These are phyloP conservation scores for Globisporangium cystogenes DNA, from an alignment of 352 stramenopile species.

Conservation along the genomic window DNA sequence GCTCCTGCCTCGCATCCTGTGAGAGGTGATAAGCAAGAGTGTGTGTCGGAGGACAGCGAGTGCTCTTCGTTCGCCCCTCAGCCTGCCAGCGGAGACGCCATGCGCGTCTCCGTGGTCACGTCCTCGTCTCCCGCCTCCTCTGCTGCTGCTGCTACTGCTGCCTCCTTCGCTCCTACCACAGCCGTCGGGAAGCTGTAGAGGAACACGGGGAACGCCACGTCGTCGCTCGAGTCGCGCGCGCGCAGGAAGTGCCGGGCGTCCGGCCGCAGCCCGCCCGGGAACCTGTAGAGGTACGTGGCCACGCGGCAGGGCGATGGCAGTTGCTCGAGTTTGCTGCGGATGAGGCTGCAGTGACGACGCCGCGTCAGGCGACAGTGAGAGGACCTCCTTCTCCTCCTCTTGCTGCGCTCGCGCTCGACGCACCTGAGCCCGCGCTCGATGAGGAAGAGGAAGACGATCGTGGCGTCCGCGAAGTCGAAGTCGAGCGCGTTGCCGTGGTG, in stretches of 20 bases:
- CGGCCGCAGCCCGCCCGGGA: conserved; percentile 29
- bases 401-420: too few relatives aligned
- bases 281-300: conserved; percentile 75
- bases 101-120: not conserved
- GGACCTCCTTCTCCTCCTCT: too few relatives aligned
- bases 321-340: conserved; percentile 43
- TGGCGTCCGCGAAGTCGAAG: conserved; percentile 54
- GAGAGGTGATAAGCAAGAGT: not conserved
- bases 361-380: too few relatives aligned
- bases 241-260: conserved; percentile 43
- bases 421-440: conserved; percentile 68
- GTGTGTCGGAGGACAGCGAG: too few relatives aligned
- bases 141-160: not conserved
- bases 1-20: conserved; percentile 26
- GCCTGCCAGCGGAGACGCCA: too few relatives aligned
- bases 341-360: conserved; percentile 23
- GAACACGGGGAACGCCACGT: conserved; percentile 69
- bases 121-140: not conserved
- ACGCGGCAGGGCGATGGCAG: conserved; percentile 37
- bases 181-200: conserved; percentile 53
- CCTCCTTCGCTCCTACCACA: too few relatives aligned
- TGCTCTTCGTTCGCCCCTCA: not conserved
- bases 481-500: conserved; percentile 67
- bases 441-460: conserved; percentile 78
- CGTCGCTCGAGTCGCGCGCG: conserved; percentile 23